A percentile compares a stretch with the other conserved stretches of the same genome.
Conservation (phyloP, 169 alveolate species). For the Cryptosporidium baileyi region DNA sequence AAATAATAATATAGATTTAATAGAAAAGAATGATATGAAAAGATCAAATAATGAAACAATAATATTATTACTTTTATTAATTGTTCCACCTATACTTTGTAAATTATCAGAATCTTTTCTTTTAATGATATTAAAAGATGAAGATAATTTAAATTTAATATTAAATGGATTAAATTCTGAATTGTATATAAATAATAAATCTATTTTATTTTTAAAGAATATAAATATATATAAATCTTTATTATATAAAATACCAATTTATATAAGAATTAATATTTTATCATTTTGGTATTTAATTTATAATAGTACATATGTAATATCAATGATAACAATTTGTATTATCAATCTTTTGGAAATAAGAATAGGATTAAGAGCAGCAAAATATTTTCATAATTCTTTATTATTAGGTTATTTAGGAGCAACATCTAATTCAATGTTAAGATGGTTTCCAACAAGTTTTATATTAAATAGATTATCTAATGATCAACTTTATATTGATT, state of each 20-base stretch:
- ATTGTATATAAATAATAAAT: not conserved
- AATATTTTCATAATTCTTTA: constrained; percentile 25
- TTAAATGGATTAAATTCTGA: not conserved
- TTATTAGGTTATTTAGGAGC: constrained; percentile 57
- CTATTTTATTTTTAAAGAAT: not conserved
- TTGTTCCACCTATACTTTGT: constrained; percentile 16
- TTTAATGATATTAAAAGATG: not conserved
- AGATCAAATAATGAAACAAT: not conserved
- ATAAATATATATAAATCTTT: too few species aligned
- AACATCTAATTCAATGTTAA: constrained; percentile 25
- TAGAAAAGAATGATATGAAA: not conserved
- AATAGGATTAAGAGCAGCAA: constrained; percentile 63
- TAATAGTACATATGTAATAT: not conserved
- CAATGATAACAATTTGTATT: constrained; percentile 21
- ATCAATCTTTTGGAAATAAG: constrained; percentile 16
- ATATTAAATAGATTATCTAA: constrained; percentile 30
- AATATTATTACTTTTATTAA: not conserved
- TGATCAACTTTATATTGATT: constrained; percentile 43
- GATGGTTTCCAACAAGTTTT: constrained; percentile 42
- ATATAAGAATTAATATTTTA: constrained; percentile 9
- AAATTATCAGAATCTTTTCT: constrained; percentile 20
- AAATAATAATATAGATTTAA: not conserved
- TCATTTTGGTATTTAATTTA: constrained; percentile 31
- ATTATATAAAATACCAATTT: not conserved
- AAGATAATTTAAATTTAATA: not conserved